phyloP scores from a whole-genome alignment of 2,329 filamentous ascomycete genomes.

The Pestalotiopsis sp. region DNA sequence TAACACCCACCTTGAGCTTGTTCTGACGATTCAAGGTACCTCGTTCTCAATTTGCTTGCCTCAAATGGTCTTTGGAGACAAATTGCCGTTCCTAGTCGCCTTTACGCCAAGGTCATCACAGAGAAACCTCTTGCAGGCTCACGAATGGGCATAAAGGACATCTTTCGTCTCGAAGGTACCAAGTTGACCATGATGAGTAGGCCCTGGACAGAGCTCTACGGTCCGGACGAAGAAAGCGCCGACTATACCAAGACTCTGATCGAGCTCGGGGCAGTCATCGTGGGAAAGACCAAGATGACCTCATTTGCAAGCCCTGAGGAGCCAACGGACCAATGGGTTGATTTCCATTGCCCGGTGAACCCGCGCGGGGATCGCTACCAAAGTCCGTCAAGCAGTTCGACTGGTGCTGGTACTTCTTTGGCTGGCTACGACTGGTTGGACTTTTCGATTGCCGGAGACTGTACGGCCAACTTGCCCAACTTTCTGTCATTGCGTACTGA shows the following conservation, averaged over 20 bases:
- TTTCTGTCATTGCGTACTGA: no score
- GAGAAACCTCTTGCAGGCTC: not conserved
- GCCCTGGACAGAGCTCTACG: not conserved
- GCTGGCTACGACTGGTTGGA: not conserved
- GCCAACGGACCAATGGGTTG: not conserved
- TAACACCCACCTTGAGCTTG: no score
- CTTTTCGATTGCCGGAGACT: not conserved
- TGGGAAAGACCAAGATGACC: not conserved
- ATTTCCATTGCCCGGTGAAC: not conserved
- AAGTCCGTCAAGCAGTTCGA: not conserved
- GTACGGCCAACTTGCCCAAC: no score
- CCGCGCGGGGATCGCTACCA: not conserved
- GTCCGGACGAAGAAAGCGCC: not conserved
- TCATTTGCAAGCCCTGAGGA: not conserved
- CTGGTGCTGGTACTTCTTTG: not conserved
- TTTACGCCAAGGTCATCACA: not conserved
- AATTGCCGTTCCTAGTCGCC: not conserved
- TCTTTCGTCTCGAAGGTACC: not conserved
- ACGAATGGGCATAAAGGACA: not conserved
- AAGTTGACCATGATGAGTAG: not conserved
- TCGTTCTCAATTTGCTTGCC: no score
- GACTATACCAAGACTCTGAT: not conserved
- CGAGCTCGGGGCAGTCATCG: not conserved
- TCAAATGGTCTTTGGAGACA: no score
- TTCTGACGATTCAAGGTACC: no score